phyloP scores from a whole-genome alignment of 192 early-diverging fungal species.

The Mortierella hygrophila region DNA sequence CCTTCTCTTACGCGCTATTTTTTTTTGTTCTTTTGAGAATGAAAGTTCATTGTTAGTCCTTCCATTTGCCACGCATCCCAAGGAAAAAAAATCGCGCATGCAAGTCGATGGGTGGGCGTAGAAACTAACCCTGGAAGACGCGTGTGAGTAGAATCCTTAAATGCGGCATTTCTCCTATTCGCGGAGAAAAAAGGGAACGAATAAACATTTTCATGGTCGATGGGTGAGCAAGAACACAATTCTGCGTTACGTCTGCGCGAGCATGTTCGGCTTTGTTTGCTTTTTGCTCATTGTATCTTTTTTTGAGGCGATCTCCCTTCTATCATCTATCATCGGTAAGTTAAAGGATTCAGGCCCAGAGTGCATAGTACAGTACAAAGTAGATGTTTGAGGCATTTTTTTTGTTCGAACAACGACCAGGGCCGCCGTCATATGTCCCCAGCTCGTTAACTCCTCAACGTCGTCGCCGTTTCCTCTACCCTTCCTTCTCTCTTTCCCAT shows the following conservation, averaged over 20 bases:
- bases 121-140: not conserved
- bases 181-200: not conserved
- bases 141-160: not conserved
- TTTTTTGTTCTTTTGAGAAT: not conserved
- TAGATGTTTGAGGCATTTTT: too few species aligned
- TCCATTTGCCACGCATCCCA: not conserved
- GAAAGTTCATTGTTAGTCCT: not conserved
- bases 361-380: not conserved
- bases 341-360: not conserved
- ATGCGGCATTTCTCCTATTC: constrained; percentile 10
- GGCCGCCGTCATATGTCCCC: not conserved
- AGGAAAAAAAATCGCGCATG: constrained; percentile 8
- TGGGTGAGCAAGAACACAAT: too few species aligned
- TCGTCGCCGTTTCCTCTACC: not conserved
- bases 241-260: not conserved
- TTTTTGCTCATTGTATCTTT: not conserved
- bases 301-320: not conserved
- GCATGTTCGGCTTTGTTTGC: not conserved
- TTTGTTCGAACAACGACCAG: not conserved
- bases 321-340: not conserved
- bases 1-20: constrained; percentile 3
- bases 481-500: not conserved
- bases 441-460: not conserved
- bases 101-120: not conserved
- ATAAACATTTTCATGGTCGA: too few species aligned